Evolutionary conservation across 306 rosid genomes (phyloP).

Genomic region (Astragalus glycyphyllos): DNA sequence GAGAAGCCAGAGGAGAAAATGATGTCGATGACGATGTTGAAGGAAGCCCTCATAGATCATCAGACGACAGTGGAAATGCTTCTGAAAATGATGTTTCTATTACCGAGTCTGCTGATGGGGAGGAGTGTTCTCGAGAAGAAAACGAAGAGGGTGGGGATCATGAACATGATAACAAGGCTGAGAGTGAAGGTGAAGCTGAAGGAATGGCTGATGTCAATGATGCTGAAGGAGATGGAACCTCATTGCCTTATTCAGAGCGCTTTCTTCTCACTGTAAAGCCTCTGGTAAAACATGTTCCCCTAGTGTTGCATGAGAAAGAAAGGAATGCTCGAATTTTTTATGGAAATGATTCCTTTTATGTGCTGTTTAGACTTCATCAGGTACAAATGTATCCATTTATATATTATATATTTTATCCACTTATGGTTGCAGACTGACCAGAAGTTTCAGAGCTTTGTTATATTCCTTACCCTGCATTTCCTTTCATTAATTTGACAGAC

Average conservation of each 20-base stretch:
- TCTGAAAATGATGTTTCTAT: conserved; percentile 90
- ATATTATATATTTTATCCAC: conserved; percentile 10
- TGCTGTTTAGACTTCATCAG: conserved; percentile 94
- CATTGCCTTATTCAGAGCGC: conserved; percentile 76
- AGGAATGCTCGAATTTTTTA: conserved; percentile 72
- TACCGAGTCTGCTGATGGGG: conserved; percentile 92
- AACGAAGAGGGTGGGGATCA: conserved; percentile 75
- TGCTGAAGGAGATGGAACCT: conserved; percentile 85
- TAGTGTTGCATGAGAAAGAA: conserved; percentile 61
- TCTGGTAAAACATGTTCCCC: conserved; percentile 79
- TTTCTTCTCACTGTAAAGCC: conserved; percentile 87
- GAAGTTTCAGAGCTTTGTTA: conserved; percentile 26
- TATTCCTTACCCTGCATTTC: conserved; percentile 30
- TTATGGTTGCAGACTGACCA: conserved; percentile 9
- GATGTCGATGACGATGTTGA: conserved; percentile 88
- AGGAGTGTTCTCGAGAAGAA: conserved; percentile 93
- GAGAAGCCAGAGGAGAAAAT: conserved; percentile 77
- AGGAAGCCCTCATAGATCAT: conserved; percentile 89
- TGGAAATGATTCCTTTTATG: conserved; percentile 95
- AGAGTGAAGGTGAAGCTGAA: conserved; percentile 99
- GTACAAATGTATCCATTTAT: conserved; percentile 53
- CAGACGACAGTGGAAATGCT: conserved; percentile 92
- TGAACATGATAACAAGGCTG: conserved; percentile 81
- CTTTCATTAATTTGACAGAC: conserved; percentile 60
- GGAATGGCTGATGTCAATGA: conserved; percentile 94